Evolutionary conservation across 2,329 filamentous ascomycete genomes (phyloP), one percentile per base, ranked within the genome.

Genomic region (Pyricularia sp.): DNA sequence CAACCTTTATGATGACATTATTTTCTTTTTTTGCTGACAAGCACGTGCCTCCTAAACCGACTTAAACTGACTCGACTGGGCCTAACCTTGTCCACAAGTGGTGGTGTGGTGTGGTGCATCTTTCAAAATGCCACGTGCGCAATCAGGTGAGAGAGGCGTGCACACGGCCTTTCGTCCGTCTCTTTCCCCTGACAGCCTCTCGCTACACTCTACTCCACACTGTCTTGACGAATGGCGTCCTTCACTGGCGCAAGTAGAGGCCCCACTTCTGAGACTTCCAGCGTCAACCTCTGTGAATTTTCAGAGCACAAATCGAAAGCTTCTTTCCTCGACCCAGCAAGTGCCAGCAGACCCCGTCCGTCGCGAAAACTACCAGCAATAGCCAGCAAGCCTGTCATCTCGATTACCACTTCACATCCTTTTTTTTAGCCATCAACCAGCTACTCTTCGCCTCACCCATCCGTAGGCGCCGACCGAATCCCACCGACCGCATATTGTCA

Each of bases 301-400:
- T 63, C 59, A 63, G 59, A 63, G 59, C 59, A 63, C 59, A 63
- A 63, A 63, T 63, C 59, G 23, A 63, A 63, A 63, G 59, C 59
- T 63, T 63, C 59, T 28, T 63, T 26, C 23, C 11, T 63, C 26
- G 23, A 28, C 14, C 58, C 59, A 63, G 59, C 59, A 63, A 63
- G 59, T 63, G 59, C 59, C 59, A 28, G 59, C 58, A 61, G 4
- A 20, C 59, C 4, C 25, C 23, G 12, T 63, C 59, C 59, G 23
- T 63, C 59, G 59, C 59, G 25, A 63, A 17, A 63, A 26, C 59
- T 28, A 63, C 23, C 26, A 26, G 59, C 59, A 63, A 63, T 63
- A 63, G 59, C 59, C 59, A 63, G 59, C 59, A 26, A 63, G 23
- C 59, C 59, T 26, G 25, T 20, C 26, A 28, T 63, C 25, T 63